Base-by-base conservation (phyloP, 1,284 basidiomycete species). In the Amylostereum areolatum region DNA sequence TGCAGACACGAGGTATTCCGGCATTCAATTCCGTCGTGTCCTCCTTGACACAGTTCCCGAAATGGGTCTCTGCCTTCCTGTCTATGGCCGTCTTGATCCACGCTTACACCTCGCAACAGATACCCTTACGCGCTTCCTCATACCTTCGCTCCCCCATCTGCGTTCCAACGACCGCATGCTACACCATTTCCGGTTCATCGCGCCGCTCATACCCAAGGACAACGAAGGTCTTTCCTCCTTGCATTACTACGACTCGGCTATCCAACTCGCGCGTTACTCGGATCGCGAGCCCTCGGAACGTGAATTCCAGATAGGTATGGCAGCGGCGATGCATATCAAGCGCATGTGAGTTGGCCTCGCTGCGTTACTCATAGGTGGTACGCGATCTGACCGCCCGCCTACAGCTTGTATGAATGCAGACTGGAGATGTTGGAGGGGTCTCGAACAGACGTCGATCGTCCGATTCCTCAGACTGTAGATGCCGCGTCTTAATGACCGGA, bases 231-330 rank as follows among this genome's bases (percentile, higher is more conserved):
- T 85, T 39, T 78, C 85, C 9, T 69, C 77, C 0, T 62, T 89
- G 44, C 80, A 89, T 67, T 81, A 85, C 55, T 92, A 89, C 59
- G 84, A 87, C 54, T 78, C 81, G 42, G 82, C 83, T 1, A 77
- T 93, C 40, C 87, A 92, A 59, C 71, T 86, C n/a, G 89, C 82
- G 25, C 74, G 84, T 31, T 82, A 83, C 55, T 77, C 78, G 0
- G 70, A 73, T 2, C 66, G 70, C 43, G 87, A 89, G 57, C 80
- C 85, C 30, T 78, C 74, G 0, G 84, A 89, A 62, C 71, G 68
- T 43, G 89, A 92, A 63, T 92, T 84, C 57, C 70, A 75, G 47
- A 64, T 78, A 3, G 86, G 84, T 2, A 75, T 89, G 59, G 71
- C 72, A 46, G 81, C 86, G 2, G 81, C 81, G 2, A 69, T 73